These are phyloP conservation scores for Carex sylvatica DNA, from an alignment of 202 grass and related monocot genomes.

Conservation along the genomic window DNA sequence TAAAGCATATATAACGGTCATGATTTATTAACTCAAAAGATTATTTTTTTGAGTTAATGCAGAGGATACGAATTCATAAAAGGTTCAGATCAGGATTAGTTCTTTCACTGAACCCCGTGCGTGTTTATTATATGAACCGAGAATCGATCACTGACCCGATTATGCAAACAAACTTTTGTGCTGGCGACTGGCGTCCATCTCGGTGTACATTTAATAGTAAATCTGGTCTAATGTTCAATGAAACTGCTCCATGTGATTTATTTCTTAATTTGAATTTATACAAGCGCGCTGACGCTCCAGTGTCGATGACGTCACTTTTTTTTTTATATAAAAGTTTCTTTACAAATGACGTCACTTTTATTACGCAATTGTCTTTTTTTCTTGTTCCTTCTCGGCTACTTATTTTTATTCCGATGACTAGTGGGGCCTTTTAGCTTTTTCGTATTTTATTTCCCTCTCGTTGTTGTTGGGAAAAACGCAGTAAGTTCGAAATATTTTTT, in stretches of 20 bases:
- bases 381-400: not conserved
- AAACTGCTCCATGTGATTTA: not conserved
- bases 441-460: not conserved
- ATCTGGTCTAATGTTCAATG: not conserved
- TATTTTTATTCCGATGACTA: not conserved
- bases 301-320: not conserved
- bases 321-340: no score
- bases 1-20: no score
- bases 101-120: not conserved
- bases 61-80: no score
- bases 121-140: not conserved
- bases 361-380: not conserved
- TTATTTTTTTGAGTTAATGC: no score
- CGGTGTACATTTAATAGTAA: not conserved
- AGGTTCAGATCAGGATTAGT: conserved; percentile 3
- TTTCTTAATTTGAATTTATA: conserved; percentile 26
- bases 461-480: not conserved
- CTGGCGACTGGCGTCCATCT: no score
- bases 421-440: not conserved
- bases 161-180: not conserved
- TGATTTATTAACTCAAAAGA: no score
- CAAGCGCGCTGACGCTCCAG: not conserved
- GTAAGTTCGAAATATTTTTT: no score
- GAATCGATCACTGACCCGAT: not conserved
- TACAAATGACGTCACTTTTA: not conserved